A percentile compares a stretch with the other conserved stretches of the same genome.
Evolutionary conservation across 495 filamentous ascomycete genomes (phyloP).

Genomic region (Aspergillus bertholletiae): DNA sequence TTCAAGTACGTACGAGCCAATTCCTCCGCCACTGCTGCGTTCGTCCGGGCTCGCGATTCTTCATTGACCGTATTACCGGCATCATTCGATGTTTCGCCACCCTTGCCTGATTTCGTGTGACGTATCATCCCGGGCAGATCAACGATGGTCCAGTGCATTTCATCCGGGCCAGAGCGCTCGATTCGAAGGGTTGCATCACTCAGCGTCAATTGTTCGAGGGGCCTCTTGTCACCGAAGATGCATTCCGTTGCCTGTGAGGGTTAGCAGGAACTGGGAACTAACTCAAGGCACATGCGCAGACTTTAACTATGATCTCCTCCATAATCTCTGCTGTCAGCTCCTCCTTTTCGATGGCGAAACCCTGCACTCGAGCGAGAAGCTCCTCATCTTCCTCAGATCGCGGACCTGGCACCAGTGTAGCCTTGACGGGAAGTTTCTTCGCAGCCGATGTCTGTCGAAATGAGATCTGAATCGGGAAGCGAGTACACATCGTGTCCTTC

Average conservation of each 20-base stretch:
- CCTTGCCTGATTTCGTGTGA: background rate
- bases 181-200: conserved; percentile 3
- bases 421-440: background rate
- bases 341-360: background rate
- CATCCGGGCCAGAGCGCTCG: conserved; percentile 4
- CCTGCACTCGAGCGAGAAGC: background rate
- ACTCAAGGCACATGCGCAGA: no score
- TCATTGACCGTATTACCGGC: background rate
- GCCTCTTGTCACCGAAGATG: background rate
- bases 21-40: background rate
- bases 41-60: background rate
- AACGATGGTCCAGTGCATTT: conserved; percentile 8
- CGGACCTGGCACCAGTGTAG: background rate
- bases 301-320: conserved; percentile 1
- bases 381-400: conserved; percentile 1
- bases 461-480: conserved; percentile 7
- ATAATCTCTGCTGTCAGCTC: background rate
- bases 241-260: background rate
- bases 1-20: background rate
- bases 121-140: conserved; percentile 2
- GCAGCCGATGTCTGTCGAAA: background rate
- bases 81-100: background rate
- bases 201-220: background rate
- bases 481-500: conserved; percentile 1
- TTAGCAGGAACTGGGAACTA: no score